A percentile compares a stretch with the other conserved stretches of the same genome.
phyloP scores from a whole-genome alignment of 2,329 filamentous ascomycete species.

The Leptographium flavum region DNA sequence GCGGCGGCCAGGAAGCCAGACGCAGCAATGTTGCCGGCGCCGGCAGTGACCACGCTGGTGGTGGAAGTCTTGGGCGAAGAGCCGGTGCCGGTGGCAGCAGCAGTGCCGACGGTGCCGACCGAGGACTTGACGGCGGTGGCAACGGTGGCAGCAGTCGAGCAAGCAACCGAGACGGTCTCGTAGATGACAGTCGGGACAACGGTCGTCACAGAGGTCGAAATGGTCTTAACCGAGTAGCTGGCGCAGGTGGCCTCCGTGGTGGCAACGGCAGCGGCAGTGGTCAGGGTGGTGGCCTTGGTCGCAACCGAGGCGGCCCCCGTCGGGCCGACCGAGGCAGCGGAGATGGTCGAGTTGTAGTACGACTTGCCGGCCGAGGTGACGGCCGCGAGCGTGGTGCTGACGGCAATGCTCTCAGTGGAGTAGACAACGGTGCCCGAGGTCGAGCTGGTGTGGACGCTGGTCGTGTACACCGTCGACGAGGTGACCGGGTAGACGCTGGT shows the following conservation, averaged over 20 bases:
- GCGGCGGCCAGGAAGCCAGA: slow-evolving; percentile 39
- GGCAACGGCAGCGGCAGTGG: not conserved
- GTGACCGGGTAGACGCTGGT: slow-evolving; percentile 20
- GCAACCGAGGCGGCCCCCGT: slow-evolving; percentile 7
- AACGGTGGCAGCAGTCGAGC: slow-evolving; percentile 19
- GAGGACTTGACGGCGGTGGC: slow-evolving; percentile 12
- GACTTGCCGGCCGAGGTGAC: slow-evolving; percentile 10
- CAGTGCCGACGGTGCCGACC: not conserved
- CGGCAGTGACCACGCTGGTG: slow-evolving; percentile 29
- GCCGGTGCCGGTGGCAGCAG: not conserved
- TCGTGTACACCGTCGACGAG: slow-evolving; percentile 39
- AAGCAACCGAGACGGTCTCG: slow-evolving; percentile 29
- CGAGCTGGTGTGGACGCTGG: slow-evolving; percentile 46
- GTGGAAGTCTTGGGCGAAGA: slow-evolving; percentile 11
- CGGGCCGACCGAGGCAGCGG: slow-evolving; percentile 12
- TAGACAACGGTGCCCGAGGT: slow-evolving; percentile 26
- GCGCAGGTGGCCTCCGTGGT: slow-evolving; percentile 15
- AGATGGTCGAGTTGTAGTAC: slow-evolving; percentile 11
- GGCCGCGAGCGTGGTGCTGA: slow-evolving; percentile 31
- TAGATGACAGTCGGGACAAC: slow-evolving; percentile 40
- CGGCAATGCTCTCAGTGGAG: slow-evolving; percentile 22
- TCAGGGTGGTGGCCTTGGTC: slow-evolving; percentile 6
- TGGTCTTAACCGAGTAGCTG: slow-evolving; percentile 31
- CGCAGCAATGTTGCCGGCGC: slow-evolving; percentile 37
- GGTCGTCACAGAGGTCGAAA: slow-evolving; percentile 42